Evolutionary conservation across 169 alveolate genomes (phyloP), one percentile per base, ranked within the genome.

Genomic region (Cryptosporidium baileyi): DNA sequence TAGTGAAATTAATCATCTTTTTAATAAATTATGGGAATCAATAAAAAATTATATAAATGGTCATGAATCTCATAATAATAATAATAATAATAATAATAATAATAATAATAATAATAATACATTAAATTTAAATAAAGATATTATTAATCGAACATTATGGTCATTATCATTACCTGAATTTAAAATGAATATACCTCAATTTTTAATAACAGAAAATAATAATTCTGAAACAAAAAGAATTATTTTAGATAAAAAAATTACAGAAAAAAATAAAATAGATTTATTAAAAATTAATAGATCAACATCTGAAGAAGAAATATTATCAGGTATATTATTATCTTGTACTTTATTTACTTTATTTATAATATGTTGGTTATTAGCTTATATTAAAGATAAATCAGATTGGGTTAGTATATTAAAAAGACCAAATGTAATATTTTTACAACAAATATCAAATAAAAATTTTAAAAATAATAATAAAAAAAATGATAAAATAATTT

Each of bases 221-320:
- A 47, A 47, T 47, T 47, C 59, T 0, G 59, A 47, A 9, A 47
- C 4, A 0, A 47, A 47, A 11, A 0, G 0, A 6, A 47, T 47
- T 5, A 5, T 62, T 9, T 45, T 45, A 28, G 19, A 8, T 6
- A 62, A 32, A 32, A 38, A 32, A n/a, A 26, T 34, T 6, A 22
- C 15, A 3, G 81, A 65, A 11, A 19, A 49, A 1, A 38, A 15
- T 4, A 24, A 47, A 1, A 11, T 47, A n/a, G 81, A 65, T 22
- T 41, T 65, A 36, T 44, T 65, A 13, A 65, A 32, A 6, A 65
- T 65, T 26, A 65, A 65, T 22, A 41, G 45, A 40, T 65, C 81
- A 13, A 65, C 81, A 45, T 65, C 81, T 2, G 85, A 74, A n/a
- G 85, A 74, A 28, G 85, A 74, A n/a, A 54, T 74, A 26, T 34